These are phyloP conservation scores for Isoetes taiwanensis DNA, from an alignment of 75 land plant genomes.

Conservation along the genomic window DNA sequence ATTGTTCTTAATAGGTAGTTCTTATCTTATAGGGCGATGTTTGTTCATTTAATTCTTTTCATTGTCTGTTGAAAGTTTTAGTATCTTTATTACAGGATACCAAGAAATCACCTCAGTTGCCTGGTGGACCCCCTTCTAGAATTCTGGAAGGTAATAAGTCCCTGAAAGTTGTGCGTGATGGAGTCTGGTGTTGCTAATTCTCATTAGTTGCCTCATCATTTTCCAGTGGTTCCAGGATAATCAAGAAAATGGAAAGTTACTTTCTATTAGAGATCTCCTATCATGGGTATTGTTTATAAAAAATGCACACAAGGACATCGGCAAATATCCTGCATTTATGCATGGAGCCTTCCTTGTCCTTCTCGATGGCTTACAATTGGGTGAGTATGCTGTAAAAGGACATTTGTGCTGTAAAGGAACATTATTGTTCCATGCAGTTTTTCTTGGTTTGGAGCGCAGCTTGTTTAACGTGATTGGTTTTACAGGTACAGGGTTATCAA, in stretches of 20 bases:
- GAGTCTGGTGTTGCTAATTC: neutral
- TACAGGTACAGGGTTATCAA: slow-evolving; percentile 56
- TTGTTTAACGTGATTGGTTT: neutral
- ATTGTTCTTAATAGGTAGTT: slow-evolving; percentile 69
- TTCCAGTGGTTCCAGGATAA: slow-evolving; percentile 75
- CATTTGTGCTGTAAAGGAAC: neutral
- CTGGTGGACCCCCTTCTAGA: slow-evolving; percentile 44
- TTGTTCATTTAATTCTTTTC: neutral
- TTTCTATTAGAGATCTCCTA: slow-evolving; percentile 81
- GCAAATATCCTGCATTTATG: slow-evolving; percentile 41
- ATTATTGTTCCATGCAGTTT: neutral
- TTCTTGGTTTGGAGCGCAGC: neutral
- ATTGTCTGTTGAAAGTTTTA: slow-evolving; percentile 6
- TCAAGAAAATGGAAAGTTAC: slow-evolving; percentile 38
- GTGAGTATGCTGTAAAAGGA: slow-evolving; percentile 15
- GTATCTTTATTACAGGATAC: slow-evolving; percentile 26
- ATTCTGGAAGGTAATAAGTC: slow-evolving; percentile 53
- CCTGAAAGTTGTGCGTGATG: neutral
- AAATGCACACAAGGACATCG: slow-evolving; percentile 34
- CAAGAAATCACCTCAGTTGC: slow-evolving; percentile 21
- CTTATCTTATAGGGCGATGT: neutral
- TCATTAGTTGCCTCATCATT: neutral
- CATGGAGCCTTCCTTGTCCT: slow-evolving; percentile 87
- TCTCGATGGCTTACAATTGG: slow-evolving; percentile 95
- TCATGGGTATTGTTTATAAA: slow-evolving; percentile 81